Percentiles rank a stretch among this genome's conserved stretches.
Conservation (phyloP, 169 alveolate genomes). For the Toxoplasma gondii region DNA sequence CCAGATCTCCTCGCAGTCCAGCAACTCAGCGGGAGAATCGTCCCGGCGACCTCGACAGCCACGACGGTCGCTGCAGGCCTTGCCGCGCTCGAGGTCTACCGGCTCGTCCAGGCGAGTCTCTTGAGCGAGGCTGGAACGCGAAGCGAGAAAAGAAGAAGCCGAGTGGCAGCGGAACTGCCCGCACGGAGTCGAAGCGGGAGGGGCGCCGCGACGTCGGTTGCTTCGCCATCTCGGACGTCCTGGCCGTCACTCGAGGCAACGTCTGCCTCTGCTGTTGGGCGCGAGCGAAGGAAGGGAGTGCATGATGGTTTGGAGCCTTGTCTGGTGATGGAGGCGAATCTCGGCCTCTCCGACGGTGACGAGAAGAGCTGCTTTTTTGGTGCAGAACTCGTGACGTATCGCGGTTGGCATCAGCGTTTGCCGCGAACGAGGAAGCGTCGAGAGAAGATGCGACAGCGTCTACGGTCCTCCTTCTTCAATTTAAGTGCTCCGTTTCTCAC, state of each 20-base stretch:
- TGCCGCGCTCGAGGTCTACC: slow-evolving; percentile 63
- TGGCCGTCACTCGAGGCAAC: neutral
- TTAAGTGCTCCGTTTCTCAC: slow-evolving; percentile 57
- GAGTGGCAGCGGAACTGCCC: neutral
- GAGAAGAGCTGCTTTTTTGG: neutral
- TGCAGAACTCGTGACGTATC: neutral
- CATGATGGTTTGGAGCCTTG: neutral
- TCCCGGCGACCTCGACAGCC: slow-evolving; percentile 69
- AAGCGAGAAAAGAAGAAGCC: neutral
- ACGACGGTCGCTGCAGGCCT: slow-evolving; percentile 68
- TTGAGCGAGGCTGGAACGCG: neutral
- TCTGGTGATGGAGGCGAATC: neutral
- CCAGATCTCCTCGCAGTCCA: slow-evolving; percentile 59
- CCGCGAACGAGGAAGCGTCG: slow-evolving; percentile 18
- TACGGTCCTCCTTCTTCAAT: slow-evolving; percentile 44
- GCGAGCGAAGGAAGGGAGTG: too few species aligned
- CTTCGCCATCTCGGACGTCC: neutral
- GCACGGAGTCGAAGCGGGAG: neutral
- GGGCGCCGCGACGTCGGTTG: neutral
- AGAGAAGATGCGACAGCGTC: neutral
- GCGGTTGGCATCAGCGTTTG: neutral
- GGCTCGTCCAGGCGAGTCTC: slow-evolving; percentile 43
- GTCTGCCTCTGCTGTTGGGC: too few species aligned
- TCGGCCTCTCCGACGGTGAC: neutral
- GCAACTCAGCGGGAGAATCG: slow-evolving; percentile 63